Conservation (phyloP, 139 green algal genomes). For the Picocystis salinarum region DNA sequence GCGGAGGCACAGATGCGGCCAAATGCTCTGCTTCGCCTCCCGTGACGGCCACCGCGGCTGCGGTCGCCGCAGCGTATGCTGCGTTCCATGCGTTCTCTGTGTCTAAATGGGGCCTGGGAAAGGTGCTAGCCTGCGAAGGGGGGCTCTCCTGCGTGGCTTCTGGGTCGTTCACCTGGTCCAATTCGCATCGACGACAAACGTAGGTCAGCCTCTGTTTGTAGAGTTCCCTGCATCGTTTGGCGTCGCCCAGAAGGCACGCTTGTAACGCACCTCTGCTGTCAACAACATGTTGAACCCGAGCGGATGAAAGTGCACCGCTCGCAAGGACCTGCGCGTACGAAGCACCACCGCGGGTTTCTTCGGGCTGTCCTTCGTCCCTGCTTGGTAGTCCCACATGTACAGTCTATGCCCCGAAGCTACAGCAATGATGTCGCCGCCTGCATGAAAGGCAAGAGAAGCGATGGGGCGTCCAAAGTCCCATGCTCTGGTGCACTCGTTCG, state of each 20-base stretch:
- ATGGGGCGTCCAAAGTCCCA: constrained; percentile 67
- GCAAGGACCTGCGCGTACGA: constrained; percentile 50
- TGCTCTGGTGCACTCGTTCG: constrained; percentile 30
- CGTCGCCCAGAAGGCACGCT: too few species aligned
- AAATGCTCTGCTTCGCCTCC: too few species aligned
- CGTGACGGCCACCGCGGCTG: constrained; percentile 1
- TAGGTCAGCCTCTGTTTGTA: too few species aligned
- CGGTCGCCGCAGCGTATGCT: constrained; percentile 1
- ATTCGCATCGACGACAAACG: too few species aligned
- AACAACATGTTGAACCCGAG: constrained; percentile 48
- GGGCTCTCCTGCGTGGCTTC: constrained; percentile 2
- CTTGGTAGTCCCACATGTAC: constrained; percentile 29
- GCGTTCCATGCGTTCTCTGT: constrained; percentile 4
- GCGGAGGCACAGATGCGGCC: too few species aligned
- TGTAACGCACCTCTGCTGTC: constrained; percentile 70
- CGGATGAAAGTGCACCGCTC: constrained; percentile 78
- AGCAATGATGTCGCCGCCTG: constrained; percentile 33
- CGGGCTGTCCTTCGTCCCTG: constrained; percentile 2
- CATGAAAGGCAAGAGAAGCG: constrained; percentile 63
- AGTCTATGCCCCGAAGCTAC: constrained; percentile 67
- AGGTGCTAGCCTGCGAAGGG: constrained; percentile 4
- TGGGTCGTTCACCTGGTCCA: constrained; percentile 37
- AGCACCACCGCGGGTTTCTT: constrained; percentile 7
- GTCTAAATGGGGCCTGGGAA: neutral
- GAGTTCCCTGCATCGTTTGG: too few species aligned